phyloP scores from a whole-genome alignment of 2,329 filamentous ascomycete genomes.

The Cryoendolithus antarcticus region DNA sequence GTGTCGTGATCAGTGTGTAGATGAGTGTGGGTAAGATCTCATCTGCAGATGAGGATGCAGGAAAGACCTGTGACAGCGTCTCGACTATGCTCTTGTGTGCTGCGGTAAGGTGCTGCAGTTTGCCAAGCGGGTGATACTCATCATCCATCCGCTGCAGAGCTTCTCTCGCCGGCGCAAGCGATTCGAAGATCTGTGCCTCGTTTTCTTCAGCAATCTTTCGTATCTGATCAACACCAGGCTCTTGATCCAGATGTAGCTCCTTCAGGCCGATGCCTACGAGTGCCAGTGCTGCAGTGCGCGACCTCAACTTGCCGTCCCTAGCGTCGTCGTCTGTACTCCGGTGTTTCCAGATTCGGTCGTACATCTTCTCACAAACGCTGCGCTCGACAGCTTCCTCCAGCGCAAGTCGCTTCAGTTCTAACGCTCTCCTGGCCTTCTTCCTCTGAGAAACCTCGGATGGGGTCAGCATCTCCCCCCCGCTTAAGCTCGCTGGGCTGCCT shows the following conservation, averaged over 20 bases:
- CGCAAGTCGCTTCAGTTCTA: conserved; percentile 64
- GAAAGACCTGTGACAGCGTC: conserved; percentile 54
- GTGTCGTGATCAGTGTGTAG: conserved; percentile 84
- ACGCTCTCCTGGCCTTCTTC: conserved; percentile 61
- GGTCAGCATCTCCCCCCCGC: conserved; percentile 62
- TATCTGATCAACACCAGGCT: conserved; percentile 42
- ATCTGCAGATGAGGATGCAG: conserved; percentile 77
- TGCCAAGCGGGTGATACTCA: conserved; percentile 77
- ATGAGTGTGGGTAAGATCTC: conserved; percentile 96
- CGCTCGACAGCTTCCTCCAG: conserved; percentile 88
- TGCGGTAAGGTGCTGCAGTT: conserved; percentile 75
- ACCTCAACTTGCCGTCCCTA: conserved; percentile 84
- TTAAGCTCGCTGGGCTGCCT: conserved; percentile 31
- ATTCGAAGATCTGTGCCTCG: conserved; percentile 56
- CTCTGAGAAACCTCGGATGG: conserved; percentile 68
- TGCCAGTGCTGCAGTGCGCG: conserved; percentile 78
- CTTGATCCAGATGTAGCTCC: conserved; percentile 70
- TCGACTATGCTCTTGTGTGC: conserved; percentile 94
- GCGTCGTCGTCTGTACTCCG: conserved; percentile 87
- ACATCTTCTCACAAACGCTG: conserved; percentile 42
- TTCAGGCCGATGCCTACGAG: conserved; percentile 83
- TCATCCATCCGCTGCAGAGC: conserved; percentile 73
- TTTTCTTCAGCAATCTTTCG: conserved; percentile 41
- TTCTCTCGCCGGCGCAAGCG: conserved; percentile 53
- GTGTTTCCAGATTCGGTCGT: conserved; percentile 82